Percentiles rank a stretch among this genome's conserved stretches.
Evolutionary conservation across 2,329 filamentous ascomycete genomes (phyloP).

Genomic region (Paracoccidioides brasiliensis): DNA sequence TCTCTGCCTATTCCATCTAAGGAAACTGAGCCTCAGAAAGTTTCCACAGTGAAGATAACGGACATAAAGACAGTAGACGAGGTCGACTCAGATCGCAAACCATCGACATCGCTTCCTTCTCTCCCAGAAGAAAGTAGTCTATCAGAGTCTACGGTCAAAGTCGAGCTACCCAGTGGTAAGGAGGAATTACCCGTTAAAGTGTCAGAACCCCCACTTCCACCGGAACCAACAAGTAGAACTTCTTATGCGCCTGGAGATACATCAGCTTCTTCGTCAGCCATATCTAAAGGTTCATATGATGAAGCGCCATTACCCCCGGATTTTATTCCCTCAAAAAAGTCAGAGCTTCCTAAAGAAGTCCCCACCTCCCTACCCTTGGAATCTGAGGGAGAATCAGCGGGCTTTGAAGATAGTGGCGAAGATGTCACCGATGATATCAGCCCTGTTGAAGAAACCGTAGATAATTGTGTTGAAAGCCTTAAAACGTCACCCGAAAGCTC

Average conservation of each 20-base stretch:
- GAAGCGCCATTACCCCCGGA: constrained; percentile 26
- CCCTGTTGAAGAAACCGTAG: constrained; percentile 18
- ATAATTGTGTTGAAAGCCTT: constrained; percentile 20
- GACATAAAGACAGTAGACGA: too few relatives aligned
- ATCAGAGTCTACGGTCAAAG: constrained; percentile 21
- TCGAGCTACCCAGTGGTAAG: constrained; percentile 20
- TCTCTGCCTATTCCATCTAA: constrained; percentile 18
- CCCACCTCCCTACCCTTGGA: constrained; percentile 22
- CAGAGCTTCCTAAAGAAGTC: constrained; percentile 12
- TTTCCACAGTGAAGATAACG: too few relatives aligned
- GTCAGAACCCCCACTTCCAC: constrained; percentile 31
- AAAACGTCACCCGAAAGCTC: constrained; percentile 34
- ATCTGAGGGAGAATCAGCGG: constrained; percentile 22
- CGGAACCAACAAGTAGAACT: constrained; percentile 35
- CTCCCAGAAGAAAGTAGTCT: constrained; percentile 22
- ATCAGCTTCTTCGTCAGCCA: constrained; percentile 34
- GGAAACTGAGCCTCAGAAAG: constrained; percentile 11
- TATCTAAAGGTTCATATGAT: constrained; percentile 29
- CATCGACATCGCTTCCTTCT: constrained; percentile 19
- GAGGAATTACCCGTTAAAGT: constrained; percentile 20
- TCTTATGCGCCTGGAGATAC: constrained; percentile 36
- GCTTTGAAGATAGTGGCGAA: constrained; percentile 35
- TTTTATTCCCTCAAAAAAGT: constrained; percentile 15
- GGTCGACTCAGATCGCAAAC: constrained; percentile 1
- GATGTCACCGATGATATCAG: constrained; percentile 32